phyloP scores from a whole-genome alignment of 2,329 filamentous ascomycete species.

The Diaporthe helianthi region DNA sequence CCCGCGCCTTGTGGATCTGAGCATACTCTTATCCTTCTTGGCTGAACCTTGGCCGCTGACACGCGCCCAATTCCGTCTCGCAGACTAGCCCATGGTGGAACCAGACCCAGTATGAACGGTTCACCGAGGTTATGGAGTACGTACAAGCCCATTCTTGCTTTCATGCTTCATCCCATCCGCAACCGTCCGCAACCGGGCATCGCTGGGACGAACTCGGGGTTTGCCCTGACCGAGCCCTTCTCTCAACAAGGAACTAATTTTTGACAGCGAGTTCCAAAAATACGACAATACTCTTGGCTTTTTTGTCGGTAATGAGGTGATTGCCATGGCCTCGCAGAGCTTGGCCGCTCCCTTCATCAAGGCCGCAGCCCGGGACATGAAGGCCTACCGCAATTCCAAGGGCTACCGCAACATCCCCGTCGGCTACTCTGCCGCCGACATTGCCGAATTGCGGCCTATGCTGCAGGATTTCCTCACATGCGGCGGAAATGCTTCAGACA shows the following conservation, averaged over 20 bases:
- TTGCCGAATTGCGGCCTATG: slow-evolving; percentile 70
- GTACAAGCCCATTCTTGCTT: neutral
- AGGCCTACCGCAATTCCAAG: slow-evolving; percentile 78
- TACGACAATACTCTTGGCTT: slow-evolving; percentile 85
- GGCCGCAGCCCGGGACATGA: slow-evolving; percentile 81
- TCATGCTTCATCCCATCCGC: neutral
- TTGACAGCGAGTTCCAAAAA: slow-evolving; percentile 63
- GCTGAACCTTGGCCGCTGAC: slow-evolving; percentile 23
- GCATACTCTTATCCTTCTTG: neutral
- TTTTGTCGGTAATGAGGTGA: slow-evolving; percentile 89
- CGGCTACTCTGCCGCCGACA: slow-evolving; percentile 88
- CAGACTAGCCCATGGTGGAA: slow-evolving; percentile 69
- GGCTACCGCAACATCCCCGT: slow-evolving; percentile 82
- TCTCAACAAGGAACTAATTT: neutral
- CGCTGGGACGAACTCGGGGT: neutral
- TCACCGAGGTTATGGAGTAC: slow-evolving; percentile 73
- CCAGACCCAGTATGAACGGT: slow-evolving; percentile 71
- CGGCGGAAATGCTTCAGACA: slow-evolving; percentile 71
- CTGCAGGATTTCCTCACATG: slow-evolving; percentile 79
- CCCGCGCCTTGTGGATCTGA: slow-evolving; percentile 38
- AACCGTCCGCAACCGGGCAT: no score
- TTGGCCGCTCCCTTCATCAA: slow-evolving; percentile 82
- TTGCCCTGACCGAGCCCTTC: neutral
- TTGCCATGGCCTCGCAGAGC: slow-evolving; percentile 67
- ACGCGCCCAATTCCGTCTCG: slow-evolving; percentile 26